phyloP scores from a whole-genome alignment of 2,329 filamentous ascomycete genomes.

The Trichophaea hybrida region DNA sequence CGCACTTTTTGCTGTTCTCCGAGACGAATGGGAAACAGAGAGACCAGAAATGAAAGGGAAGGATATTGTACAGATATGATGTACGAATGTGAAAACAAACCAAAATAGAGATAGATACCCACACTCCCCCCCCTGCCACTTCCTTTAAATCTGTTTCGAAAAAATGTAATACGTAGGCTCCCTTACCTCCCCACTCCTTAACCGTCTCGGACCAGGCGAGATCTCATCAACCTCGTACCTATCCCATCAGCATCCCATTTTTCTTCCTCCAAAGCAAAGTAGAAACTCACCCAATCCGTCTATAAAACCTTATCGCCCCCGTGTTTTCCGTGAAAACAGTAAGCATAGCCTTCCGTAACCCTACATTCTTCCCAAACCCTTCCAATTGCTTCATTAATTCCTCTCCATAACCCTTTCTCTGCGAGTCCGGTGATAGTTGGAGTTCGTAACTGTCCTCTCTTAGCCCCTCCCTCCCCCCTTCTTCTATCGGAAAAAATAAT shows the following conservation, averaged over 20 bases:
- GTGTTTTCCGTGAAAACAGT: slow-evolving; percentile 25
- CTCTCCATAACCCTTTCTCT: slow-evolving; percentile 18
- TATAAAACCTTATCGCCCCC: slow-evolving; percentile 23
- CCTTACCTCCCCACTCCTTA: slow-evolving; percentile 11
- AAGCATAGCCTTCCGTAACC: slow-evolving; percentile 25
- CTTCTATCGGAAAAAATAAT: not conserved
- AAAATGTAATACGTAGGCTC: slow-evolving; percentile 14
- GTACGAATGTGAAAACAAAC: not conserved
- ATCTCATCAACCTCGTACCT: slow-evolving; percentile 14
- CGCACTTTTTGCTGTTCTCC: slow-evolving; percentile 68
- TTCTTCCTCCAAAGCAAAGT: not conserved
- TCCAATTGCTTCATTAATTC: slow-evolving; percentile 21
- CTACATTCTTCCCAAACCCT: slow-evolving; percentile 22
- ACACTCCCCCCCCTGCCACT: not conserved
- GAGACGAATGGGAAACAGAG: slow-evolving; percentile 90
- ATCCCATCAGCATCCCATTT: not conserved
- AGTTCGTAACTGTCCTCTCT: slow-evolving; percentile 21
- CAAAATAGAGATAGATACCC: not conserved
- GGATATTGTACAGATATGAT: slow-evolving; percentile 62
- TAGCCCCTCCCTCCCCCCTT: not conserved
- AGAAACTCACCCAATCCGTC: slow-evolving; percentile 19
- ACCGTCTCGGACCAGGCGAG: slow-evolving; percentile 8
- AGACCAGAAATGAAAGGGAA: slow-evolving; percentile 80
- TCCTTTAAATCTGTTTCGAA: slow-evolving; percentile 7
- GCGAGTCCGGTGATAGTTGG: slow-evolving; percentile 14